These are phyloP conservation scores for Xylaria castorea DNA, from an alignment of 495 filamentous ascomycete species.

Conservation along the genomic window DNA sequence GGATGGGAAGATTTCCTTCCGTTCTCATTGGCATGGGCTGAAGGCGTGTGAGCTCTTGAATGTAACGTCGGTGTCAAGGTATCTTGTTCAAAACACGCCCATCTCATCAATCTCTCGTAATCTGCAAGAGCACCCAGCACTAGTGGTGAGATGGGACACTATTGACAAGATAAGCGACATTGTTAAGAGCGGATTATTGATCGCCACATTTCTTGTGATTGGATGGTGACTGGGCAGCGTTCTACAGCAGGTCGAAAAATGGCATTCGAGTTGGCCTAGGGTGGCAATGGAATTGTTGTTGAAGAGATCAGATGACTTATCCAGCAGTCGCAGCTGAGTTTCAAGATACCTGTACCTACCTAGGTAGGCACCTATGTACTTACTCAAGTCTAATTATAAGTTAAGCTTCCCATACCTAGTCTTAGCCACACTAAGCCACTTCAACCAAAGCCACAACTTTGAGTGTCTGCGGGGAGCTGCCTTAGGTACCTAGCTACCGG, in stretches of 20 bases:
- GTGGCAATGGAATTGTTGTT: background rate
- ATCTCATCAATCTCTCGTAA: slow-evolving; percentile 19
- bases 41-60: slow-evolving; percentile 13
- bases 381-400: background rate
- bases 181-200: slow-evolving; percentile 10
- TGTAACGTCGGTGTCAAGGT: slow-evolving; percentile 29
- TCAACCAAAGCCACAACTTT: slow-evolving; percentile 4
- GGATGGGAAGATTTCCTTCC: background rate
- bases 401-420: background rate
- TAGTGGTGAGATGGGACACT: slow-evolving; percentile 7
- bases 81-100: slow-evolving; percentile 15
- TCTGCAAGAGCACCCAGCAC: slow-evolving; percentile 8
- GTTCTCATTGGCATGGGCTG: slow-evolving; percentile 26
- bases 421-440: slow-evolving; percentile 11
- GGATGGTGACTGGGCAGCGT: background rate
- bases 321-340: slow-evolving; percentile 1
- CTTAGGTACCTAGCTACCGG: background rate
- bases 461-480: too few species aligned
- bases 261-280: background rate
- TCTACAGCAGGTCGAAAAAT: background rate
- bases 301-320: slow-evolving; percentile 1
- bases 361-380: too few species aligned
- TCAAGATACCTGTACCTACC: background rate
- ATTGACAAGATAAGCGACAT: slow-evolving; percentile 14
- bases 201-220: slow-evolving; percentile 7